phyloP scores from a whole-genome alignment of 768 basidiomycete genomes.

The Cytidiella melzeri region DNA sequence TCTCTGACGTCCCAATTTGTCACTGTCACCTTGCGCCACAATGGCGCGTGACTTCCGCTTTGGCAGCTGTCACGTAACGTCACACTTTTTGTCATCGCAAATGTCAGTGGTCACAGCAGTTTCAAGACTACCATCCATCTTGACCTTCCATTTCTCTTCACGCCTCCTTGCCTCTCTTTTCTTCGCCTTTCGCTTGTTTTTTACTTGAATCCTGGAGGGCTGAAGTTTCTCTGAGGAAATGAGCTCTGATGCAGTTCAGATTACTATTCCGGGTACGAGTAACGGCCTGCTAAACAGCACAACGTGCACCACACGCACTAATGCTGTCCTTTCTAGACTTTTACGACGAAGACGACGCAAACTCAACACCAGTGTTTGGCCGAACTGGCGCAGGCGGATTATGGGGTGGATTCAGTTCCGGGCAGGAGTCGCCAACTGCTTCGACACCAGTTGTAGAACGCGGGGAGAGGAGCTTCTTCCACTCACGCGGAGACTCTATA shows the following conservation, averaged over 20 bases:
- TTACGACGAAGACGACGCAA: conserved; percentile 70
- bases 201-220: too few species aligned
- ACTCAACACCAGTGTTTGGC: conserved; percentile 62
- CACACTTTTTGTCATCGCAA: neutral
- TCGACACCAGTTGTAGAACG: conserved; percentile 46
- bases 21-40: neutral
- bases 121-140: neutral
- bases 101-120: neutral
- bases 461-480: conserved; percentile 61
- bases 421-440: conserved; percentile 61
- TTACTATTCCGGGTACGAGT: conserved; percentile 40
- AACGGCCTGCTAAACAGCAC: neutral
- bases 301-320: neutral
- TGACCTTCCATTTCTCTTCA: neutral
- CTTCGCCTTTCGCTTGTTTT: neutral
- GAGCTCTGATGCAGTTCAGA: conserved; percentile 36
- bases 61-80: neutral
- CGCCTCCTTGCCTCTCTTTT: neutral
- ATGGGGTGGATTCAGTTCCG: conserved; percentile 32
- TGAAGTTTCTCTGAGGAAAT: conserved; percentile 10
- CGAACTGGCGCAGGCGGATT: conserved; percentile 37
- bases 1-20: too few species aligned
- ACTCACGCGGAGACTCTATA: conserved; percentile 71
- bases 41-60: neutral
- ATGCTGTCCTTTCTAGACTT: conserved; percentile 46